Evolutionary conservation across 2,329 filamentous ascomycete species (phyloP), one percentile per base, ranked within the genome.

Genomic region (Dothistroma pini): DNA sequence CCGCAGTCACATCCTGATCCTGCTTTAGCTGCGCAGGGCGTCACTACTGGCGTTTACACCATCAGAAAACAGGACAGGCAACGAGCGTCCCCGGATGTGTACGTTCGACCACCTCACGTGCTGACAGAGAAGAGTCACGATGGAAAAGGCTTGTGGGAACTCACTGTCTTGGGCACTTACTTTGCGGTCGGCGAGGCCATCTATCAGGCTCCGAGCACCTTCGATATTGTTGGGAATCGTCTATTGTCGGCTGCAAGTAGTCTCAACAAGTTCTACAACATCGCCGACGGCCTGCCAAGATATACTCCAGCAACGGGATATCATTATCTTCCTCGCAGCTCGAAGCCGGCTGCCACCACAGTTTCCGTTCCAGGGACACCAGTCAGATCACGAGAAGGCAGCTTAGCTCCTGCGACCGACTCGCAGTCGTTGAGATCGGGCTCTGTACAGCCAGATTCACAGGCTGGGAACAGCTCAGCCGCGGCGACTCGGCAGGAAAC

Each of bases 291-390:
- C 14, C 76, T 87, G 29, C 81, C 84, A 2, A 79, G 78, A 19
- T 88, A 85, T 74, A 81, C 80, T 1, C 83, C 85, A 5, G 80
- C 84, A 1, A 79, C 81, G 14, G 85, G 85, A 50, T 82, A 88
- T 71, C 84, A 81, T 22, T 88, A 87, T 67, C 70, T 77, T 16
- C 75, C 77, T 52, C 77, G 41, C 21, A 62, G 76, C 2, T 72
- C 78, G 21, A 80, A 81, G 57, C 65, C 65, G 9, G 62, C 44
- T 10, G 25, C 51, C 6, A 74, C 77, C 21, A 59, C 71, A 11
- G 68, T 68, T 35, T 70, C 72, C n/a, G 71, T 72, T 6, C 62
- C 71, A 32, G 73, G 72, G 57, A 70, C 75, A 25, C 75, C 78
- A 49, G 34, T 62, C 66, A 81, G 44, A 52, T 75, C 58, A 60